Percentiles rank a stretch among this genome's conserved stretches.
Conservation (phyloP, 2,329 filamentous ascomycete genomes). For the Chaetomiaceae sp. region DNA sequence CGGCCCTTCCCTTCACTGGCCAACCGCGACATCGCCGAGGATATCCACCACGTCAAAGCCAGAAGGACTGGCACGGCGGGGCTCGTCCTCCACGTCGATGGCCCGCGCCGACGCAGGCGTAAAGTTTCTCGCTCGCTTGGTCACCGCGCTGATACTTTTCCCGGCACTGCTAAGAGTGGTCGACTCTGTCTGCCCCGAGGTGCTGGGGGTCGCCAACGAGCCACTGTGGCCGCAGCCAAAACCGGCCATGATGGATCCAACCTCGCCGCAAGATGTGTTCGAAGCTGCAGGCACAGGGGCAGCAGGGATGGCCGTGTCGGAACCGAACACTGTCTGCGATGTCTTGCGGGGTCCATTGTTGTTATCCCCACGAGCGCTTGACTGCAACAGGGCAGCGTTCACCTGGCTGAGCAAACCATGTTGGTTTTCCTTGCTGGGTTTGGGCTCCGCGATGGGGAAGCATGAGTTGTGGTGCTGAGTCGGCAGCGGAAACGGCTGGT, state of each 20-base stretch:
- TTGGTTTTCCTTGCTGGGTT: conserved; percentile 42
- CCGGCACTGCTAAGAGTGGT: neutral
- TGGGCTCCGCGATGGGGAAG: conserved; percentile 35
- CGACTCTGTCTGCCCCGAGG: neutral
- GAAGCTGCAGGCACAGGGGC: neutral
- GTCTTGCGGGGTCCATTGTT: conserved; percentile 37
- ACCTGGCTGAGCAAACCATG: conserved; percentile 24
- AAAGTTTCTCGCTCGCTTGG: conserved; percentile 44
- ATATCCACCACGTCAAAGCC: conserved; percentile 9
- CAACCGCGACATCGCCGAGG: neutral
- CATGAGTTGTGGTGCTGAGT: conserved; percentile 30
- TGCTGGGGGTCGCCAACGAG: conserved; percentile 12
- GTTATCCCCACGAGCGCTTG: conserved; percentile 26
- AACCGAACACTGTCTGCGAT: conserved; percentile 36
- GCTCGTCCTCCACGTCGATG: conserved; percentile 46
- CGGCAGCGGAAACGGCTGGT: conserved; percentile 40
- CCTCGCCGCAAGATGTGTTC: conserved; percentile 26
- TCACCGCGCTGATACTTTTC: conserved; percentile 28
- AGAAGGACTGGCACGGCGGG: conserved; percentile 34
- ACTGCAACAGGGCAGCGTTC: conserved; percentile 15
- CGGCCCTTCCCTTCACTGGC: too few relatives aligned
- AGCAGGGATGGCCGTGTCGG: conserved; percentile 21
- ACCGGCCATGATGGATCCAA: conserved; percentile 31
- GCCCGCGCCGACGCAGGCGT: conserved; percentile 43
- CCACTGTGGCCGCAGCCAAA: conserved; percentile 19